These are phyloP conservation scores for Colletotrichum falcatum DNA, from an alignment of 2,329 filamentous ascomycete genomes.

Conservation along the genomic window DNA sequence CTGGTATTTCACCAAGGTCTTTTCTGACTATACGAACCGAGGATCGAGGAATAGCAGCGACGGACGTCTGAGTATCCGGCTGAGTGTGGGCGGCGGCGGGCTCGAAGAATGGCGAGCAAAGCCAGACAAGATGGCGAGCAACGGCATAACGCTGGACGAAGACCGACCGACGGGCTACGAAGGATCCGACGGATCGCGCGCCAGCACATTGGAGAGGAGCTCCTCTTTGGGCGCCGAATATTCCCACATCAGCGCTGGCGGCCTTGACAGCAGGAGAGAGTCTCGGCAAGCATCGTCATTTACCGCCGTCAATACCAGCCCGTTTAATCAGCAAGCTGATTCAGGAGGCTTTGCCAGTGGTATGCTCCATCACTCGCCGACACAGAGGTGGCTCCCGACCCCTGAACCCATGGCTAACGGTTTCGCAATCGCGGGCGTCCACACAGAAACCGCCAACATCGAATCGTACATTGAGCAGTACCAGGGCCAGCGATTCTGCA, in stretches of 20 bases:
- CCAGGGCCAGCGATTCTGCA: constrained; percentile 34
- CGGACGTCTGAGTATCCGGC: constrained; percentile 54
- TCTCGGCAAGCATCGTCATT: constrained; percentile 49
- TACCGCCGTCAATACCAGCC: constrained; percentile 53
- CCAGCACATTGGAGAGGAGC: constrained; percentile 48
- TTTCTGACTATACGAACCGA: constrained; percentile 54
- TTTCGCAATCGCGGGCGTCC: neutral
- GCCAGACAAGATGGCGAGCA: constrained; percentile 55
- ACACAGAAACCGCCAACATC: constrained; percentile 20
- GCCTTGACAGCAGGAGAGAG: constrained; percentile 38
- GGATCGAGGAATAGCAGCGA: constrained; percentile 48
- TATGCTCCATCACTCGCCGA: constrained; percentile 29
- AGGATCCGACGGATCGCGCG: constrained; percentile 45
- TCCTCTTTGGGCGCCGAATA: constrained; percentile 47
- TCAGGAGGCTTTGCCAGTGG: constrained; percentile 19
- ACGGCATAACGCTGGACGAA: constrained; percentile 55
- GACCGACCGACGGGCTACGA: constrained; percentile 44
- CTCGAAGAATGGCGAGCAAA: constrained; percentile 66
- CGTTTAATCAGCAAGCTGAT: neutral
- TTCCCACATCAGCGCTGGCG: constrained; percentile 26
- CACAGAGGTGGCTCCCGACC: constrained; percentile 12
- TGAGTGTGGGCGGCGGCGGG: constrained; percentile 61
- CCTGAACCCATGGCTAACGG: constrained; percentile 11
- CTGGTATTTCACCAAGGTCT: constrained; percentile 58
- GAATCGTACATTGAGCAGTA: constrained; percentile 34